phyloP scores from a whole-genome alignment of 805 yeast species.

The Henningerozyma blattae region DNA sequence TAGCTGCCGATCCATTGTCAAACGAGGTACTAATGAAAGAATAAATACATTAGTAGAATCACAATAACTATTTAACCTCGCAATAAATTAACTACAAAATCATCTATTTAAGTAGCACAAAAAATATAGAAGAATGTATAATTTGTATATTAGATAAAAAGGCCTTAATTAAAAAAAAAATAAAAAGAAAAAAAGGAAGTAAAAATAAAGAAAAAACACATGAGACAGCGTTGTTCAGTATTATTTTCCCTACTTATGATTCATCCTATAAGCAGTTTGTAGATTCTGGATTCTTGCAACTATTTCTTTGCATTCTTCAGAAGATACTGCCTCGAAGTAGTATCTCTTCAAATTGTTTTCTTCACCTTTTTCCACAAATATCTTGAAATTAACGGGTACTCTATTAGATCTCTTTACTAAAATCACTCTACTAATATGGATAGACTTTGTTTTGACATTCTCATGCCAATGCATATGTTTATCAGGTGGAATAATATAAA shows the following conservation, averaged over 20 bases:
- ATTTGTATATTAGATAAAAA: too few species aligned
- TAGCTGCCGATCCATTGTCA: conserved; percentile 73
- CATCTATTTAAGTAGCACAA: neutral
- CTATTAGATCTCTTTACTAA: conserved; percentile 68
- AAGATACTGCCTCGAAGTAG: conserved; percentile 66
- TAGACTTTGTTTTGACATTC: conserved; percentile 69
- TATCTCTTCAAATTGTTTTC: conserved; percentile 61
- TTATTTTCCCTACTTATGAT: conserved; percentile 15
- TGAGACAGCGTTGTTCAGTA: too few species aligned
- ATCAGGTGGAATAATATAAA: conserved; percentile 71
- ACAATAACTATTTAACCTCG: too few species aligned
- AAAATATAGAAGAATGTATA: neutral
- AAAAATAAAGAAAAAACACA: too few species aligned
- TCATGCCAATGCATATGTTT: conserved; percentile 69
- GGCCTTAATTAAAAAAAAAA: too few species aligned
- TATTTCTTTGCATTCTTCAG: conserved; percentile 57
- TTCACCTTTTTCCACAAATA: conserved; percentile 52
- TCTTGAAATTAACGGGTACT: conserved; percentile 68
- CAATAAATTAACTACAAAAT: too few species aligned
- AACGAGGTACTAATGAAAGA: conserved; percentile 63
- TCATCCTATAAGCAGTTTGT: conserved; percentile 40
- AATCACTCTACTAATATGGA: conserved; percentile 69
- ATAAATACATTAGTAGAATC: too few species aligned
- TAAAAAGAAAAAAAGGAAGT: too few species aligned
- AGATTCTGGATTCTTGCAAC: conserved; percentile 56